These are phyloP conservation scores for Solanum piurae DNA, from an alignment of 257 asterid genomes.

Conservation along the genomic window DNA sequence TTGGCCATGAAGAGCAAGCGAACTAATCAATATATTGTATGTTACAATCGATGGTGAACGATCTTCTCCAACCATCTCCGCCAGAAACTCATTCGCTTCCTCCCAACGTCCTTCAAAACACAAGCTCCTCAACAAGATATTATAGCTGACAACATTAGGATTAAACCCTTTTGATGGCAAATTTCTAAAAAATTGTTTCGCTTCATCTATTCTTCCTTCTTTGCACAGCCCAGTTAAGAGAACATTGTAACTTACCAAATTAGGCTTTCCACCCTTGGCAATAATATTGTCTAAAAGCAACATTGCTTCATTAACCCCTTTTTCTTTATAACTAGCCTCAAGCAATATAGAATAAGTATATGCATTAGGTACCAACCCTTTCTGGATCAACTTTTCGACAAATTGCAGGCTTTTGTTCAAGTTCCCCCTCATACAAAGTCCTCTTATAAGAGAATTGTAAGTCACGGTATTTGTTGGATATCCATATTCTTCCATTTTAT, in stretches of 20 bases:
- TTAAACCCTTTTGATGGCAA: constrained; percentile 56
- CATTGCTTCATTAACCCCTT: constrained; percentile 76
- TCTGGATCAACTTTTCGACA: constrained; percentile 55
- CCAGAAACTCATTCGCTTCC: constrained; percentile 71
- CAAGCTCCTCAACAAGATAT: constrained; percentile 73
- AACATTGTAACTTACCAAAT: constrained; percentile 77
- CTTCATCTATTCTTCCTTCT: constrained; percentile 73
- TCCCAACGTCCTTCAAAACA: constrained; percentile 73
- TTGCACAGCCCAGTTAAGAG: constrained; percentile 74
- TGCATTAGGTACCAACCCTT: constrained; percentile 80
- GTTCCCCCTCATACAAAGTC: constrained; percentile 72
- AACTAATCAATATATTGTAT: constrained; percentile 54
- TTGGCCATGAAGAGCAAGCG: constrained; percentile 61
- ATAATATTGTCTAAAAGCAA: constrained; percentile 55
- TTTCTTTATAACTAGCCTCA: constrained; percentile 81
- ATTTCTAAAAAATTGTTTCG: constrained; percentile 52
- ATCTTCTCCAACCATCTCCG: constrained; percentile 68
- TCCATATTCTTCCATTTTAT: constrained; percentile 76
- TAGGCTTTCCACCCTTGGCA: constrained; percentile 66
- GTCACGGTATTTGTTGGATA: constrained; percentile 57
- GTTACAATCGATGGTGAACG: constrained; percentile 63
- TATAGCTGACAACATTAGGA: constrained; percentile 85
- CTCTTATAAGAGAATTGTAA: constrained; percentile 65
- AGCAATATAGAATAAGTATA: constrained; percentile 77
- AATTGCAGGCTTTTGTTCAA: constrained; percentile 50